These are phyloP conservation scores for Drosera capensis DNA, from an alignment of 148 eudicot genomes.

Conservation along the genomic window DNA sequence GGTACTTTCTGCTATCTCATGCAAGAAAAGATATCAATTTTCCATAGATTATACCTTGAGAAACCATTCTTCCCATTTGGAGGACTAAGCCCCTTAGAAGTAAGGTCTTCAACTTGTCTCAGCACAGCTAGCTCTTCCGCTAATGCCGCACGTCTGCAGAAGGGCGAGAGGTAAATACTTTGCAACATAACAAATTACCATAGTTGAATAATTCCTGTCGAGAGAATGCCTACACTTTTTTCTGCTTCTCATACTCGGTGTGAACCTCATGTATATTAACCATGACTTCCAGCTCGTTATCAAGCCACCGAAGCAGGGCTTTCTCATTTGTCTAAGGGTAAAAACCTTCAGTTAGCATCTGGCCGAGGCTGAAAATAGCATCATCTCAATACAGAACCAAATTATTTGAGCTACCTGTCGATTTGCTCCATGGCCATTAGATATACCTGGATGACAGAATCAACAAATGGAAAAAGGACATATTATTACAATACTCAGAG, in stretches of 20 bases:
- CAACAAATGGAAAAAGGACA: slow-evolving; percentile 11
- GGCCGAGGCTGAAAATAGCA: slow-evolving; percentile 2
- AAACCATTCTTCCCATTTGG: slow-evolving; percentile 86
- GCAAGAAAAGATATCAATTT: not conserved
- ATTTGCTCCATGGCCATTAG: slow-evolving; percentile 65
- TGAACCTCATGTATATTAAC: slow-evolving; percentile 99
- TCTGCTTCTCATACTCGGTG: slow-evolving; percentile 89
- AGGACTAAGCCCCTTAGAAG: slow-evolving; percentile 79
- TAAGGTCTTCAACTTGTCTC: slow-evolving; percentile 82
- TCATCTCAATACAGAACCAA: slow-evolving; percentile 4
- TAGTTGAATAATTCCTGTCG: not conserved
- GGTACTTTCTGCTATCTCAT: not conserved
- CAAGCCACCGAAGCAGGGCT: slow-evolving; percentile 92
- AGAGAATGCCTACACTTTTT: slow-evolving; percentile 73
- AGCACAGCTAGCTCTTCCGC: slow-evolving; percentile 92
- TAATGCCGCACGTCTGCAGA: slow-evolving; percentile 83
- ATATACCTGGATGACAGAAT: slow-evolving; percentile 26
- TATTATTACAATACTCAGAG: not conserved
- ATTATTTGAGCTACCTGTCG: slow-evolving; percentile 52
- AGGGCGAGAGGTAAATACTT: slow-evolving; percentile 4
- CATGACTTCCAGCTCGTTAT: slow-evolving; percentile 93
- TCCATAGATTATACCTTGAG: slow-evolving; percentile 38
- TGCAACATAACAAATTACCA: not conserved
- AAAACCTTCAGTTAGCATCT: slow-evolving; percentile 7
- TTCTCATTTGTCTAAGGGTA: slow-evolving; percentile 71